Evolutionary conservation across 371 early-diverging fungal species (phyloP), one percentile per base, ranked within the genome.

Genomic region (Entomophthora muscae): DNA sequence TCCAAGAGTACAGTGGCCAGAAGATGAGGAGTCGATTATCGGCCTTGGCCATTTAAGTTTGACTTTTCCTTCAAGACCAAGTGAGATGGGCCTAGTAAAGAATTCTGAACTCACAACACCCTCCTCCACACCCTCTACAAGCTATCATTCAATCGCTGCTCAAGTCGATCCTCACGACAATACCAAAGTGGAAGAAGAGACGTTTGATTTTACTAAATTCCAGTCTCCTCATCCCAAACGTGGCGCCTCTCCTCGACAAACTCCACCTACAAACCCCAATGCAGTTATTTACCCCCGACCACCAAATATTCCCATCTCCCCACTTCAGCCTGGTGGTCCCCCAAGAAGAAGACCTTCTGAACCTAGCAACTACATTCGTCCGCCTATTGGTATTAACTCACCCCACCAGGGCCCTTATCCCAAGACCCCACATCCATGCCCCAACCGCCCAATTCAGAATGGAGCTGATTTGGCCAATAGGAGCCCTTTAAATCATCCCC

Each of bases 1-100:
- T 2, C 29, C 10, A 26, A 57, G 21, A 13, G 10, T 57, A 31
- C 58, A 26, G 29, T 28, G n/a, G 2, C 26, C 1, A 3, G 58
- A 57, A 21, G 58, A 57, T 57, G 58, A 57, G 31, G 58, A 57
- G 31, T 57, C 58, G 2, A 26, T 27, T 12, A 26, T 57, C 29
- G 58, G 58, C 2, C 26, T 57, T 17, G 58, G 17, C 13, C 31
- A 26, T 17, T 21, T 13, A 12, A 26, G 13, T 21, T 10, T 31
- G 2, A 21, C 26, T 31, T 13, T 21, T 31, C 26, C 26, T 3
- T 2, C 13, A n/a, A 31, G 7, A 10, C 17, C 31, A 21, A 30
- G 21, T 31, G 58, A 29, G 1, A 1, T 31, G 3, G 26, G 29
- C 2, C 58, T 31, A 2, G 31, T 21, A 3, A 29, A 29, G 58